Percentiles rank a stretch among this genome's conserved stretches.
These are phyloP conservation scores for Suhomyces wounanorum DNA, from an alignment of 1,139 yeast genomes.

Conservation along the genomic window DNA sequence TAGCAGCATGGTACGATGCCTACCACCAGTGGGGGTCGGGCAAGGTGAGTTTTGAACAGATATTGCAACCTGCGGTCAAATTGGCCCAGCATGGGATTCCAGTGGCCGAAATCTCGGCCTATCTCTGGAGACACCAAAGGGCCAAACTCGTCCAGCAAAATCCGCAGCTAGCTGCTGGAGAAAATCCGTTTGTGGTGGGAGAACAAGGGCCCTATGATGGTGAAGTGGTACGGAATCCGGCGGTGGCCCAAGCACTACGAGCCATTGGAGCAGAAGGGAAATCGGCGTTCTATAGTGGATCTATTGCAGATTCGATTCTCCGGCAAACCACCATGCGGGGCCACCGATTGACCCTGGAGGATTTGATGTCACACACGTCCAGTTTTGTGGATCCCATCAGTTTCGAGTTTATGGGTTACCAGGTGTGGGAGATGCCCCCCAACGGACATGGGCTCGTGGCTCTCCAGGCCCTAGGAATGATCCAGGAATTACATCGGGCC, in stretches of 20 bases:
- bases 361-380: conserved; percentile 57
- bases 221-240: conserved; percentile 34
- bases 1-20: conserved; percentile 77
- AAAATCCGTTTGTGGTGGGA: conserved; percentile 39
- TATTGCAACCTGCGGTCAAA: conserved; percentile 69
- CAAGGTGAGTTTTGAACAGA: conserved; percentile 57
- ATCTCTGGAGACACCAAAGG: conserved; percentile 50
- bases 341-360: conserved; percentile 58
- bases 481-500: conserved; percentile 53
- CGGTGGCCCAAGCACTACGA: conserved; percentile 56
- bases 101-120: conserved; percentile 59
- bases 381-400: conserved; percentile 64
- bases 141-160: conserved; percentile 42
- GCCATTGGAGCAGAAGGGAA: conserved; percentile 59
- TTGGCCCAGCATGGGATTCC: conserved; percentile 71
- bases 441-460: conserved; percentile 82
- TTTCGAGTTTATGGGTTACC: conserved; percentile 44
- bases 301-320: conserved; percentile 66
- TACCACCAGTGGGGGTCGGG: conserved; percentile 73
- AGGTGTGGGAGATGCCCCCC: conserved; percentile 78
- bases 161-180: conserved; percentile 21
- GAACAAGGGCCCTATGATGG: conserved; percentile 58
- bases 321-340: conserved; percentile 51
- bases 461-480: conserved; percentile 64
- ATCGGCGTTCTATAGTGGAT: conserved; percentile 68